Base-by-base conservation (phyloP, 768 basidiomycete species). In the Dendrothele bispora region DNA sequence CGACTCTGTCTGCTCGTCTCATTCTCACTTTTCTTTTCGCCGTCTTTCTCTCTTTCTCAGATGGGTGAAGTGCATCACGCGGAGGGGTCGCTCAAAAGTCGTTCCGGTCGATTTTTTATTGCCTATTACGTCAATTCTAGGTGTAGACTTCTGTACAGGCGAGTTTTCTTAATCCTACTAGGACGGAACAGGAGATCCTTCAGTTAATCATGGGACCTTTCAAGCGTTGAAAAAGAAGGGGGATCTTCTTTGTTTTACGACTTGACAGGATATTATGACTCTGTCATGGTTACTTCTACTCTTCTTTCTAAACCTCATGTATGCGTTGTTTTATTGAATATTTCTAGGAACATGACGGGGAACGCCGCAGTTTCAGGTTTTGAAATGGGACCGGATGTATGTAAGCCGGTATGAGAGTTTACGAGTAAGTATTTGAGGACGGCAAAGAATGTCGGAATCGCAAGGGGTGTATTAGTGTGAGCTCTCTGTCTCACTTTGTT, bases 251-350 rank as follows among this genome's bases (percentile, higher is more conserved):
- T n/a, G n/a, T n/a, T n/a, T n/a, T n/a, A n/a, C n/a, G n/a, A n/a
- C n/a, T n/a, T n/a, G n/a, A n/a, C n/a, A n/a, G n/a, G n/a, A n/a
- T n/a, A n/a, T n/a, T n/a, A n/a, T n/a, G n/a, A n/a, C n/a, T n/a
- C n/a, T n/a, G n/a, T n/a, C n/a, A n/a, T n/a, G n/a, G n/a, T n/a
- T n/a, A n/a, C n/a, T n/a, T n/a, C n/a, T n/a, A n/a, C n/a, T n/a
- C 24, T 25, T 7, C 61, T 58, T 14, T 48, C 50, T 58, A 1
- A 61, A 63, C 2, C 46, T 48, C 24, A 48, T 49, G 86, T 83
- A 6, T 91, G 97, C 61, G 70, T 95, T 15, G 79, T 97, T 21
- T 73, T 97, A 4, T 91, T 86, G 7, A 95, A 97, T 60, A 94
- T 98, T 87, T 90, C 93, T 15, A 83, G 83, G 17, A 93, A 94